Evolutionary conservation across 208 protist genomes (phyloP), one percentile per base, ranked within the genome.

Genomic region (Wallacemonas collosoma): DNA sequence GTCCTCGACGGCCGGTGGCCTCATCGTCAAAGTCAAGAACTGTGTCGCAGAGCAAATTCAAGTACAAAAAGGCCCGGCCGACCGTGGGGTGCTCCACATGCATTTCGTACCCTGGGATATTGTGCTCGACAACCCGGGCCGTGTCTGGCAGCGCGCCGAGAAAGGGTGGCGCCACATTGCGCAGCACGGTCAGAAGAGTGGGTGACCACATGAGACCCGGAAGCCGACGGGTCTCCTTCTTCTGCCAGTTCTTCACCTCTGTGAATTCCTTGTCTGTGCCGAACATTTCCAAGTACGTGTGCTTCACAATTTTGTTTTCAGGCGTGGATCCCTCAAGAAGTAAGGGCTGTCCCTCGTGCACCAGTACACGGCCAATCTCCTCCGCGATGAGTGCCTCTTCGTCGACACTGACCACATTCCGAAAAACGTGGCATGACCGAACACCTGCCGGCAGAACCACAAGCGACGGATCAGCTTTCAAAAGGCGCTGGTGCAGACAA

Each of bases 11-110:
- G n/a, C 85, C 75, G 11, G 87, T 90, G 50, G 82, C 78, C 75
- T 96, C 92, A 76, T 96, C 89, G 63, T 96, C 92, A 75, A 96
- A 93, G 15, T 81, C 73, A 3, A 93, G 55, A 2, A 96, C 89
- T 3, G 92, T 93, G 40, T 93, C 89, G 51, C 80, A 83, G 17
- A 96, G 71, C 35, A 96, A 61, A 51, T 92, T 94, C 14, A 96
- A 60, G 47, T 95, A 94, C 8, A 95, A 64, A 56, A 95, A 96
- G 6, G 66, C 68, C n/a, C 78, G 81, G 54, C 92, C 92, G 12
- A 93, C 86, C 12, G 87, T 95, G 9, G 92, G 92, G 72, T 93
- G 89, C 76, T 96, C 89, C 4, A 85, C 76, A 64, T 96, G 92
- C 81, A 93, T 86, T 63, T 96, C 92, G 39, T 96, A 96, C 11